Conservation (phyloP, 805 yeast species). For the Cyberlindnera subsufficiens region DNA sequence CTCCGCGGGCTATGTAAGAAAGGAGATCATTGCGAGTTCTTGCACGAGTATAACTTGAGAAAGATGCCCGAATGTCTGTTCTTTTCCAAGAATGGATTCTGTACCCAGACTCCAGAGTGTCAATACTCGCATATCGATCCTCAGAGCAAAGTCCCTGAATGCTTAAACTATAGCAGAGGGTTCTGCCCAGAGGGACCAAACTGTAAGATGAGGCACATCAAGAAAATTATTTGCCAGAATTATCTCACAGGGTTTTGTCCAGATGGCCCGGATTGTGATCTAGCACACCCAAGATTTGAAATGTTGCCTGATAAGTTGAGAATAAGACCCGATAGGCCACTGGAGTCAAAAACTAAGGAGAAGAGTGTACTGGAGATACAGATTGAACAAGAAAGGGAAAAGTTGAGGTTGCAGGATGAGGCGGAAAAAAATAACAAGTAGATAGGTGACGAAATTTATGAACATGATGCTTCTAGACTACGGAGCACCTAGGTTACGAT, state of each 20-base stretch:
- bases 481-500: no score
- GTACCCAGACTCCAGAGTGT: conserved; percentile 93
- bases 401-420: conserved; percentile 14
- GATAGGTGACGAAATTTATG: neutral
- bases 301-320: conserved; percentile 35
- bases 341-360: conserved; percentile 8
- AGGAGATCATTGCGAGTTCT: conserved; percentile 91
- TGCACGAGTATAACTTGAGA: conserved; percentile 89
- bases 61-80: conserved; percentile 97
- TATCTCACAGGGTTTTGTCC: conserved; percentile 93
- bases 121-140: conserved; percentile 90
- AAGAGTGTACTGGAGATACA: conserved; percentile 23
- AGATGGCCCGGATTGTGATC: conserved; percentile 63
- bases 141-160: conserved; percentile 78
- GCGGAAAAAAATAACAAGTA: conserved; percentile 4
- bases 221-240: conserved; percentile 69
- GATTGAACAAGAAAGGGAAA: conserved; percentile 20
- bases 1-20: conserved; percentile 94
- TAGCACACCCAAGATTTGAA: conserved; percentile 79
- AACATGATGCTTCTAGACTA: neutral
- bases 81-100: conserved; percentile 71
- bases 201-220: conserved; percentile 76
- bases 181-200: conserved; percentile 90
- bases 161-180: conserved; percentile 78
- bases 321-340: conserved; percentile 28